Evolutionary conservation across 116 monocot species (phyloP).

Genomic region (Papilionanthe hybrid): DNA sequence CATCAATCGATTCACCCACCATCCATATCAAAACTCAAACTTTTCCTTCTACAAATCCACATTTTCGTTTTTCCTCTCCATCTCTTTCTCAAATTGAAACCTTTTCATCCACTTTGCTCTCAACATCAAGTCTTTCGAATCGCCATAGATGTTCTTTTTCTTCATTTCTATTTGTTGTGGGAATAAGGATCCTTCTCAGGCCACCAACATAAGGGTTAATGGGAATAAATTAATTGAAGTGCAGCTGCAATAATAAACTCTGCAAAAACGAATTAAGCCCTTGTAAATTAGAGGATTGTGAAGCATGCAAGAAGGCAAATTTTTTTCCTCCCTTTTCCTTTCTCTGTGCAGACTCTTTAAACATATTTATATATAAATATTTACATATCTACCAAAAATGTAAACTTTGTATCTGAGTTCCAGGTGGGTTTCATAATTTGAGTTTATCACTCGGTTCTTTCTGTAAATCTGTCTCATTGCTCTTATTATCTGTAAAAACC

Average conservation of each 20-base stretch:
- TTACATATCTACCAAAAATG: no score
- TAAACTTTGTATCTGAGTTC: no score
- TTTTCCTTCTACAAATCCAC: not conserved
- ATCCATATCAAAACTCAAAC: not conserved
- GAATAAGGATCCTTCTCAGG: conserved; percentile 10
- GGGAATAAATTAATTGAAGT: not conserved
- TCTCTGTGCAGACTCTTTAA: no score
- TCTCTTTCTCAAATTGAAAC: not conserved
- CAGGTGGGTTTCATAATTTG: no score
- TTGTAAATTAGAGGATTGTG: conserved; percentile 6
- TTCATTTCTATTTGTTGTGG: conserved; percentile 23
- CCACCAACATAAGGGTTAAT: not conserved
- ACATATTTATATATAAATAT: no score
- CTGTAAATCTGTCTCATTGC: no score
- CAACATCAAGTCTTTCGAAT: not conserved
- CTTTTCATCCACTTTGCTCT: not conserved
- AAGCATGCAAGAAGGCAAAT: not conserved
- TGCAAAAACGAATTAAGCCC: not conserved
- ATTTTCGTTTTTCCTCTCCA: not conserved
- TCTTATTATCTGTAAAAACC: no score
- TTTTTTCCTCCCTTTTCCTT: not conserved
- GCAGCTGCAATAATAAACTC: not conserved
- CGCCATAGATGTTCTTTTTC: conserved; percentile 3
- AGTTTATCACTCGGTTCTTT: no score
- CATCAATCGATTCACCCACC: not conserved